Conservation (phyloP, 2,329 filamentous ascomycete genomes). For the Ophidiomyces ophidiicola region DNA sequence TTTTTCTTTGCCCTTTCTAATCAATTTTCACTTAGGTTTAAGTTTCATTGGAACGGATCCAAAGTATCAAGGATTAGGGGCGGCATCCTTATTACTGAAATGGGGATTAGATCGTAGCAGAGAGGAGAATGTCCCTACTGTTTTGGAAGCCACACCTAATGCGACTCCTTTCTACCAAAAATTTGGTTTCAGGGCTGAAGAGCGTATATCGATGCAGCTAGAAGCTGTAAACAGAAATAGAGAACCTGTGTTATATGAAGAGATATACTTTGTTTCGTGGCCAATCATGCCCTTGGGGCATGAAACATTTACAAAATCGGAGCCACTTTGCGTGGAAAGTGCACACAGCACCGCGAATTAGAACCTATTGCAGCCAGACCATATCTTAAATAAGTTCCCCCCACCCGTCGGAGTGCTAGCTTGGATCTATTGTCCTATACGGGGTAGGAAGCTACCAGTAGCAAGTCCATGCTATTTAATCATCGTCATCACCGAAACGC, state of each 20-base stretch:
- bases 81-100: constrained; percentile 14
- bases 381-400: too few species aligned
- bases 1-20: not conserved
- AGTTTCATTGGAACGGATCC: constrained; percentile 17
- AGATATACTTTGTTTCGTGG: constrained; percentile 13
- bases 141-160: constrained; percentile 13
- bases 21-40: constrained; percentile 12
- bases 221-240: constrained; percentile 9
- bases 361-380: too few species aligned
- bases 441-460: too few species aligned
- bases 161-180: constrained; percentile 13
- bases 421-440: too few species aligned
- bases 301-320: too few species aligned
- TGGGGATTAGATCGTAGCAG: constrained; percentile 16
- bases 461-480: too few species aligned
- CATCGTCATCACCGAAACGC: too few species aligned
- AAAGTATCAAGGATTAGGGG: constrained; percentile 15
- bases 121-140: constrained; percentile 10
- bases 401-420: too few species aligned
- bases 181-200: constrained; percentile 13
- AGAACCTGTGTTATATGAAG: constrained; percentile 14
- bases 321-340: too few species aligned
- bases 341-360: too few species aligned
- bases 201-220: constrained; percentile 13
- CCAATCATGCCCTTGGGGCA: constrained; percentile 3